Evolutionary conservation across 495 filamentous ascomycete genomes (phyloP), one percentile per base, ranked within the genome.

Genomic region (Neurospora cerealis): DNA sequence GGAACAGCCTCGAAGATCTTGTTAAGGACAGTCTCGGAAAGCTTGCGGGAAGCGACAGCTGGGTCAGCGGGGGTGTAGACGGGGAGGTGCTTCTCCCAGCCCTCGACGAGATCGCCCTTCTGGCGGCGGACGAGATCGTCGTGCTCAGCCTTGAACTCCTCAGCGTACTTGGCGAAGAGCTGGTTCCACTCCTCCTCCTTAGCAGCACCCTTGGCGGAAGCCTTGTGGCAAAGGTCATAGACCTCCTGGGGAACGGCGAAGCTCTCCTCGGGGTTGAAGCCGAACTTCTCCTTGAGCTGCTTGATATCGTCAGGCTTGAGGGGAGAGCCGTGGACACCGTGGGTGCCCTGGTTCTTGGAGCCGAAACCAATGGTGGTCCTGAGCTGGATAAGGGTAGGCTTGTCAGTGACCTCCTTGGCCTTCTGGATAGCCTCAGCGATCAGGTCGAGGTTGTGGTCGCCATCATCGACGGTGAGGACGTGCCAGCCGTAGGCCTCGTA

Each of bases 401-500:
- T 99, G 88, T 98, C 89, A 80, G 87, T 98, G 85, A 97, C 93
- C 72, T 90, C 87, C 87, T 95, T 89, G 79, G 89, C 90, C 85
- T 92, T 88, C 83, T 90, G 88, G 81, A 99, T 93, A 77, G 96
- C 96, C 73, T 87, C 90, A 86, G 95, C 94, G 70, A 99, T 98
- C 78, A 82, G 90, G 77, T 91, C 90, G 73, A 97, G 89, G 84
- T 99, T 93, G 83, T 92, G 83, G 86, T 99, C 93, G 83, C 96
- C 96, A 76, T 98, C 90, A 80, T 92, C 87, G 80, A 99, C 95
- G 83, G 89, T 87, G 81, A 93, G 87, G 62, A 88, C 89, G 83
- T 99, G 96, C 96, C 96, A 99, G 86, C 96, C 96, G 83, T 99
- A 99, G 69, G 96, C 83, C 86, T 98, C 93, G 84, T 98, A 98